Conservation (phyloP, 116 monocot genomes). For the Zostera marina region DNA sequence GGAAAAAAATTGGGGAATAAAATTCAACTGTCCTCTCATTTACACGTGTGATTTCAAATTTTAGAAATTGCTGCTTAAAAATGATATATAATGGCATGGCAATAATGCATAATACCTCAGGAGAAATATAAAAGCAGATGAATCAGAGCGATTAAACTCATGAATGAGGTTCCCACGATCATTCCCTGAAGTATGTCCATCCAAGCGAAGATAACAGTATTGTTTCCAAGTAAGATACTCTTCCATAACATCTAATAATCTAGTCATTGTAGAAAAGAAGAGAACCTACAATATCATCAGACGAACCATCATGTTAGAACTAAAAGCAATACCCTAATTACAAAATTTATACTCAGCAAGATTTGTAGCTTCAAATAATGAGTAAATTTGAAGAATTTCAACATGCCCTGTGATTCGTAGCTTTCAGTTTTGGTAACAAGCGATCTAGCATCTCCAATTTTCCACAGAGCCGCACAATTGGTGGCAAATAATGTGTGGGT, state of each 20-base stretch:
- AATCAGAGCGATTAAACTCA: slow-evolving; percentile 76
- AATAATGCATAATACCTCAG: slow-evolving; percentile 47
- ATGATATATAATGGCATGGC: too few species aligned
- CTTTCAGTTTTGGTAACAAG: slow-evolving; percentile 88
- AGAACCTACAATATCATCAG: slow-evolving; percentile 46
- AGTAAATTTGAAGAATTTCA: background rate
- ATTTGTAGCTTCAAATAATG: too few species aligned
- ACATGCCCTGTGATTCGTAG: slow-evolving; percentile 87
- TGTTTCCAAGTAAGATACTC: slow-evolving; percentile 83
- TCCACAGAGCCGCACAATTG: slow-evolving; percentile 86
- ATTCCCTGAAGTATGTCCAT: slow-evolving; percentile 93
- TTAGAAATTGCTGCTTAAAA: background rate
- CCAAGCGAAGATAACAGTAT: slow-evolving; percentile 88
- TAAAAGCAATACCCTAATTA: background rate
- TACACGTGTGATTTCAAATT: background rate
- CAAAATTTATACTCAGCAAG: background rate
- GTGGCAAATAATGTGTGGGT: slow-evolving; percentile 77
- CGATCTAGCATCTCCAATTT: slow-evolving; percentile 98
- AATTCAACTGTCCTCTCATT: background rate
- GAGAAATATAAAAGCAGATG: slow-evolving; percentile 81
- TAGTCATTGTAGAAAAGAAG: slow-evolving; percentile 98
- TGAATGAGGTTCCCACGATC: slow-evolving; percentile 94
- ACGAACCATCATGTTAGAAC: background rate
- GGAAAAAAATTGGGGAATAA: too few species aligned
- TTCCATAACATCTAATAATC: slow-evolving; percentile 98